phyloP scores from a whole-genome alignment of 805 yeast genomes.

The Starmerella cellae region DNA sequence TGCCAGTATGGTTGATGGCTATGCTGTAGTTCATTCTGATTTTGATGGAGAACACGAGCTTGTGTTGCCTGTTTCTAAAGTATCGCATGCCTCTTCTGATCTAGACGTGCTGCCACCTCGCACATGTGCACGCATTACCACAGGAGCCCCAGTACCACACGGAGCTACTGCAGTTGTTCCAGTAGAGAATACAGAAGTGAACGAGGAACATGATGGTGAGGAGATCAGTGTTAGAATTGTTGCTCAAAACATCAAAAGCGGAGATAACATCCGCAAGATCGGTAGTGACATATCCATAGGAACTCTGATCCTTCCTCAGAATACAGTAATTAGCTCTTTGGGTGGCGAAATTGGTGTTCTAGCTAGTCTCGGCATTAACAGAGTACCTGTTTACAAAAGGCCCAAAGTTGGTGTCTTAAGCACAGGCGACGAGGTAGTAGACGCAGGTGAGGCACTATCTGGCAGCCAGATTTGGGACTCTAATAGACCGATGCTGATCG shows the following conservation, averaged over 20 bases:
- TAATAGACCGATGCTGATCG: constrained; percentile 37
- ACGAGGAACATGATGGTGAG: constrained; percentile 31
- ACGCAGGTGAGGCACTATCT: constrained; percentile 21
- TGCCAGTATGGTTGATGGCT: constrained; percentile 48
- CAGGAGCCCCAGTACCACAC: constrained; percentile 45
- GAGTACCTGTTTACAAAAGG: constrained; percentile 30
- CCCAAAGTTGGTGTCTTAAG: constrained; percentile 38
- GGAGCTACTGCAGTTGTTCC: constrained; percentile 43
- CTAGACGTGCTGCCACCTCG: constrained; percentile 29
- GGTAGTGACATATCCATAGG: constrained; percentile 39
- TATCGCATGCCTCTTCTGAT: constrained; percentile 17
- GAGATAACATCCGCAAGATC: constrained; percentile 36
- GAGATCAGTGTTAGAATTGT: constrained; percentile 33
- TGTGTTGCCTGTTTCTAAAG: constrained; percentile 25
- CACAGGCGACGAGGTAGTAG: constrained; percentile 41
- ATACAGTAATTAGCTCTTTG: constrained; percentile 29
- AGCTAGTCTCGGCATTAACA: constrained; percentile 35
- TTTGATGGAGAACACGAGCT: constrained; percentile 26
- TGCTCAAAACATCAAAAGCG: constrained; percentile 30
- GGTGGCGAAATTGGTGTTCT: constrained; percentile 42
- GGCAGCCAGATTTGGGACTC: constrained; percentile 40
- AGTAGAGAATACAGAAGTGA: constrained; percentile 39
- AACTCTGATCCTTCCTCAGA: constrained; percentile 28
- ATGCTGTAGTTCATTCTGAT: constrained; percentile 36
- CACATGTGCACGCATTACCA: constrained; percentile 36